phyloP scores from a whole-genome alignment of 2,329 filamentous ascomycete genomes.

The Fusarium hainanense region DNA sequence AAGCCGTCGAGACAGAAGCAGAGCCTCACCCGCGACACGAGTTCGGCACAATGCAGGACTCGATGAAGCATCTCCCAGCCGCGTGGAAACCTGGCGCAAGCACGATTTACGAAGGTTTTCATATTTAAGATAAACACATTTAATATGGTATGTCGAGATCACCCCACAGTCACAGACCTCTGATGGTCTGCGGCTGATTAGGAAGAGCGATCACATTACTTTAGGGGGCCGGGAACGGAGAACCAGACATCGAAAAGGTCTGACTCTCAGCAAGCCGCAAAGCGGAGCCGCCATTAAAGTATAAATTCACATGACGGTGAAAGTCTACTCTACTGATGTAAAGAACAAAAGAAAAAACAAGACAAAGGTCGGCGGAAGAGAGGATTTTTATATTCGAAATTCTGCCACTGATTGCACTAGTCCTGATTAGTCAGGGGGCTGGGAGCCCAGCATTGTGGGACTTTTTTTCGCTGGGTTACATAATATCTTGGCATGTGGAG shows the following conservation, averaged over 20 bases:
- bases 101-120: background rate
- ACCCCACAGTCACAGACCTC: constrained; percentile 64
- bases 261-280: constrained; percentile 67
- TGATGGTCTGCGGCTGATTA: constrained; percentile 56
- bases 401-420: constrained; percentile 10
- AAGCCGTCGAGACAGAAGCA: background rate
- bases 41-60: background rate
- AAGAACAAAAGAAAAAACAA: constrained; percentile 7
- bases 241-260: constrained; percentile 60
- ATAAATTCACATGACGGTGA: constrained; percentile 51
- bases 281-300: constrained; percentile 63
- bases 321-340: constrained; percentile 32
- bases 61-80: background rate
- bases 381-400: constrained; percentile 19
- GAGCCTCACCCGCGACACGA: background rate
- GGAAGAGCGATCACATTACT: constrained; percentile 61
- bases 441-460: background rate
- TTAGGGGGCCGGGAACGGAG: constrained; percentile 67
- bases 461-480: constrained; percentile 11
- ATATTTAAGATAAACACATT: background rate
- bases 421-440: background rate
- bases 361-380: background rate
- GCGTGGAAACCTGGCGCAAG: background rate
- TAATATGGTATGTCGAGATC: constrained; percentile 56
- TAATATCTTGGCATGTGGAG: constrained; percentile 1